Base-by-base conservation (phyloP, 129 eudicot genomes). In the Arctium lappa region DNA sequence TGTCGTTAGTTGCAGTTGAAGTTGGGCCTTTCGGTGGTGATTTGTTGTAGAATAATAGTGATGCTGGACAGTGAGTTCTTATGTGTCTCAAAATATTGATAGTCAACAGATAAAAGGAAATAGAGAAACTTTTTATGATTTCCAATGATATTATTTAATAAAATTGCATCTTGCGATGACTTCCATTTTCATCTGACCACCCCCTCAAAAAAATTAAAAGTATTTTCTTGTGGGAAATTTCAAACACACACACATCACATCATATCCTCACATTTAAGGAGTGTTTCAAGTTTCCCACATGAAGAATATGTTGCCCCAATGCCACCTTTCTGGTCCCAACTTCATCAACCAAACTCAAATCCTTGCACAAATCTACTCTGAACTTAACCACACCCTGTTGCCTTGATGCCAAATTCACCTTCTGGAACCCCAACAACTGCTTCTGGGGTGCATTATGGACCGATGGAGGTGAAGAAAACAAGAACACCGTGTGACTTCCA, bases 291-390 rank as follows among this genome's bases (percentile, higher is more conserved):
- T 78, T 72, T 11, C 98, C 99, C 53, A 96, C 88, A 85, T 91
- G 95, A 78, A 96, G 92, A 56, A 88, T 73, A 90, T 96, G 98
- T 42, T 65, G 80, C 37, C 99, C 99, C 83, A 96, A 74, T 22
- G 95, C 99, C 71, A 96, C 90, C 70, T 93, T 96, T 72, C 83
- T 86, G 36, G 86, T 84, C 15, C 99, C 99, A 65, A 46, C 50
- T 85, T 96, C 99, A 93, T 96, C 98, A 73, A 93, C 95, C 87
- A 91, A 50, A 76, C 99, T 93, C 92, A 96, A 87, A 87, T 96
- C 91, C 85, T 89, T 91, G 85, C 99, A 96, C 79, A 88, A 94
- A 84, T 96, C 97, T 37, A 96, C 91, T 40, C 73, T 76, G 34
- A 96, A 96, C 88, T 79, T 82, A 31, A 93, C 98, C 53, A 82